Base-by-base conservation (phyloP, 2,329 filamentous ascomycete genomes). In the Exophiala dermatitidis region DNA sequence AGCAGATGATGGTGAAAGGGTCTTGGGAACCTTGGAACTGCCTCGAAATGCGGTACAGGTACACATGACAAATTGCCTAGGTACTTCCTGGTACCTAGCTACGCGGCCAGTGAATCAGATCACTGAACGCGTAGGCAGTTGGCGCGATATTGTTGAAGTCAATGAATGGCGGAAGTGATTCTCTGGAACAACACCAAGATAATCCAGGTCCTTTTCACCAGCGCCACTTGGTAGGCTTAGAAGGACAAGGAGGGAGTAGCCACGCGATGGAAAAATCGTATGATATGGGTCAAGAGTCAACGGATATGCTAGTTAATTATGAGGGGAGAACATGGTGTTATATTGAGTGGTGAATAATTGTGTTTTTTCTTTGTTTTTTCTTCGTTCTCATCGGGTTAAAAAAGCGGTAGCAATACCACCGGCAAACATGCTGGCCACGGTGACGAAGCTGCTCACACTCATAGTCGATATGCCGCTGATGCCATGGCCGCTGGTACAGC, bases 401-500 rank as follows among this genome's bases (percentile, higher is more conserved):
- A 59, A 49, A 26, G 59, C 50, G 12, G 52, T 43, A n/a, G 48
- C 63, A 33, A 75, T 70, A 1, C 80, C 82, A 0, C 74, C 74
- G 0, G 64, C 74, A 70, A 86, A 85, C 60, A 81, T 77, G 3
- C 75, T 70, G 2, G 67, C 75, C 28, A 85, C 80, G 0, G 80
- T 83, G 8, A 86, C 66, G 51, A 85, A 72, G 62, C 83, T 86
- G 6, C 82, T 78, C 3, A 78, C 68, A 0, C 78, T 82, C 47
- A 86, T 69, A 55, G 82, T 70, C n/a, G 79, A 78, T 63, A 86
- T 75, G 0, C 84, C 84, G 54, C 79, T 84, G 58, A 87, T 81
- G 0, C 84, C 84, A 64, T 87, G 84, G 0, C 84, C 83, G 3
- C 80, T 83, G 0, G 83, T 84, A 59, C 84, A 87, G 0, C 84